Evolutionary conservation across 257 asterid species (phyloP), one percentile per base, ranked within the genome.

Genomic region (Solanum habrochaites): DNA sequence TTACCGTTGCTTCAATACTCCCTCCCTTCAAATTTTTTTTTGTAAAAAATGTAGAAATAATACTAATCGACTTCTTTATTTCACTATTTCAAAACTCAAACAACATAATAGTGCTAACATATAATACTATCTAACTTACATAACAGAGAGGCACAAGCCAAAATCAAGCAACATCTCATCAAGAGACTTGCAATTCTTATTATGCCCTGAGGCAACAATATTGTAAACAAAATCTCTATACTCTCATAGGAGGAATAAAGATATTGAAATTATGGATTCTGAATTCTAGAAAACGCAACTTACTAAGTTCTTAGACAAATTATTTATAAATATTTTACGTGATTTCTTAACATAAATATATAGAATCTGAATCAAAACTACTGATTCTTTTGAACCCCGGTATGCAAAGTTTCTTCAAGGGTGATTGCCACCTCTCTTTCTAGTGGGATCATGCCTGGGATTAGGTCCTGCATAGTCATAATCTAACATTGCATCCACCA

Each of bases 371-470:
- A 15, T 0, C 73, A 66, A 66, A 66, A 27, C 37, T 66, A 66
- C 2, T 66, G 21, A 7, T 66, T 66, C 37, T 27, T 7, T 0
- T 0, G 37, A 27, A 20, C 66, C 18, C 5, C 37, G 0, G 3
- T 27, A 66, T 6, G 73, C 73, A 27, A 66, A 27, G 37, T 66
- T 66, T 75, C 31, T n/a, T 90, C 87, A 93, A 40, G 93, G 98
- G 72, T 87, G 86, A 86, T 83, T 93, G 89, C 93, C 93, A 13
- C 95, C 94, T 82, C 40, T 93, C 92, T 29, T 94, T 83, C 97
- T 96, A 87, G 94, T 91, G 13, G 98, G 95, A n/a, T 95, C 98
- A 58, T 96, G 98, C 93, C 87, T 94, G 2, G 90, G 92, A 73
- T 95, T 95, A 11, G 98, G 91, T 12, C 97, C 96, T 1, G 98